These are phyloP conservation scores for Gigaspora rosea DNA, from an alignment of 192 early-diverging fungal genomes.

Conservation along the genomic window DNA sequence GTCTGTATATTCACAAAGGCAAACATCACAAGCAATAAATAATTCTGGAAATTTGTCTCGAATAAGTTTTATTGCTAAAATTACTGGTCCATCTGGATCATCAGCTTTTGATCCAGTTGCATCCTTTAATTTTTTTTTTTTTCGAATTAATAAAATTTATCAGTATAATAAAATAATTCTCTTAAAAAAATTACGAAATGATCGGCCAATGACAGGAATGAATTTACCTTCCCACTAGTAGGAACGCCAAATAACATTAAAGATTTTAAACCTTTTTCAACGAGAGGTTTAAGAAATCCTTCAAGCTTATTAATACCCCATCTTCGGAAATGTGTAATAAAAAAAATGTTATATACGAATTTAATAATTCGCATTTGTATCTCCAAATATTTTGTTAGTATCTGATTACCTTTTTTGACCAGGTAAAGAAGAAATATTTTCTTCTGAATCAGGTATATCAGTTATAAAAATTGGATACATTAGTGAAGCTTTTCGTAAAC, in stretches of 20 bases:
- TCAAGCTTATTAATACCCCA: constrained; percentile 81
- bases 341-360: no score
- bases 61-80: constrained; percentile 79
- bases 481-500: constrained; percentile 71
- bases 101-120: constrained; percentile 78
- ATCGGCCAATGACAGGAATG: no score
- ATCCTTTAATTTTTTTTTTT: constrained; percentile 62
- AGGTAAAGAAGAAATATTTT: constrained; percentile 81
- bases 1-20: constrained; percentile 92
- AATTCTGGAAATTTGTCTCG: constrained; percentile 76
- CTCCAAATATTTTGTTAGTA: no score
- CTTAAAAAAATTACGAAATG: no score
- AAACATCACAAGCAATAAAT: constrained; percentile 91
- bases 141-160: neutral
- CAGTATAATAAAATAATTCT: neutral
- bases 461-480: constrained; percentile 96
- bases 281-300: constrained; percentile 75
- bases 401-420: constrained; percentile 72
- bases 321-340: constrained; percentile 21
- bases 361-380: no score
- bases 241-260: constrained; percentile 97
- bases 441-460: constrained; percentile 74
- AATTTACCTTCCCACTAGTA: constrained; percentile 58
- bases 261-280: constrained; percentile 81
- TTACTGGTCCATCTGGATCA: constrained; percentile 79